Evolutionary conservation across 441 rosid species (phyloP).

Genomic region (Populus hybrid): DNA sequence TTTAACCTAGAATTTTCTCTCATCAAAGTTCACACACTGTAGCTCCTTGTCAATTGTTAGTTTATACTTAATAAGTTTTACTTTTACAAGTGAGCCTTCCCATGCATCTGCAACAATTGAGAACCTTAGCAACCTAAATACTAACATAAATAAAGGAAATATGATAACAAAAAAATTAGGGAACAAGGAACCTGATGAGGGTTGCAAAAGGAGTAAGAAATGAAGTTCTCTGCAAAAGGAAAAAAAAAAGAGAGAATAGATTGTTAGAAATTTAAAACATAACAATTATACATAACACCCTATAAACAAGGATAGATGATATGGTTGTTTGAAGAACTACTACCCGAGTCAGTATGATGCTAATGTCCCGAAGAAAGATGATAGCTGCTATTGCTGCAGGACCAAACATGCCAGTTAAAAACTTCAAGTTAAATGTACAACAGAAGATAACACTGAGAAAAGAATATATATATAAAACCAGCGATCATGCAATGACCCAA

Average conservation of each 20-base stretch:
- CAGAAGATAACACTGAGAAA: background rate
- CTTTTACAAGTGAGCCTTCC: background rate
- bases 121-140: background rate
- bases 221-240: conserved; percentile 48
- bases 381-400: conserved; percentile 63
- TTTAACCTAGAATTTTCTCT: background rate
- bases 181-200: conserved; percentile 48
- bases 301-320: background rate
- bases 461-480: too few relatives aligned
- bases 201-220: conserved; percentile 34
- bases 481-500: background rate
- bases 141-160: background rate
- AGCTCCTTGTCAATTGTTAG: background rate
- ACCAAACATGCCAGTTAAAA: conserved; percentile 23
- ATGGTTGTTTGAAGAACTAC: background rate
- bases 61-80: background rate
- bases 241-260: conserved; percentile 3
- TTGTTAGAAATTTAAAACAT: conserved; percentile 7
- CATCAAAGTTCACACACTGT: conserved; percentile 2
- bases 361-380: conserved; percentile 60
- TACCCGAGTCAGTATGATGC: conserved; percentile 50
- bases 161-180: background rate
- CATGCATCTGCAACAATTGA: background rate
- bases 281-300: background rate
- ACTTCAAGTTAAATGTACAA: background rate